phyloP scores from a whole-genome alignment of 2,329 filamentous ascomycete species.

The Eutypella sp. region DNA sequence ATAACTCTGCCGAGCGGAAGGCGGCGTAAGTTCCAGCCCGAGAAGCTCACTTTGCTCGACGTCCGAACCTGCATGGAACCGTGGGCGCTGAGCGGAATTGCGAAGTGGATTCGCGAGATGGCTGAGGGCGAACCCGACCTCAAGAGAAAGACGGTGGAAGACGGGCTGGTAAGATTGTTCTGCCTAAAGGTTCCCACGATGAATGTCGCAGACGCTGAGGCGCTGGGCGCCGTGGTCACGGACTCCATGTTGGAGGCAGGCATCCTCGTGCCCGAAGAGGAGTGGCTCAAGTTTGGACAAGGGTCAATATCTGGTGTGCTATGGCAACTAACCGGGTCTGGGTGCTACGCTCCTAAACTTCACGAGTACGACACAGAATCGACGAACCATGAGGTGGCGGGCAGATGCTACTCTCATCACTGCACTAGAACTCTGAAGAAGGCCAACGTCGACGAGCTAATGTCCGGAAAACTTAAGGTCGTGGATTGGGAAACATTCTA shows the following conservation, averaged over 20 bases:
- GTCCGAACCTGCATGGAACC: slow-evolving; percentile 83
- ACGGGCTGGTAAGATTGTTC: slow-evolving; percentile 84
- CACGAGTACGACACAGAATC: slow-evolving; percentile 54
- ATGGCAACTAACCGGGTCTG: slow-evolving; percentile 85
- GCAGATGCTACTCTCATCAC: slow-evolving; percentile 88
- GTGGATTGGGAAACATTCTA: slow-evolving; percentile 91
- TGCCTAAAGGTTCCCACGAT: slow-evolving; percentile 95
- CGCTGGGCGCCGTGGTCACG: slow-evolving; percentile 72
- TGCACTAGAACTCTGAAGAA: slow-evolving; percentile 94
- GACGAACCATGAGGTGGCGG: slow-evolving; percentile 48
- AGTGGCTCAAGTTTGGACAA: slow-evolving; percentile 91
- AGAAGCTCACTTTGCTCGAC: slow-evolving; percentile 75
- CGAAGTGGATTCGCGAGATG: slow-evolving; percentile 81
- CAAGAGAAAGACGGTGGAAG: slow-evolving; percentile 76
- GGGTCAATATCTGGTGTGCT: slow-evolving; percentile 82
- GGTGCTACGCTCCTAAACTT: slow-evolving; percentile 83
- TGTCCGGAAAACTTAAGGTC: slow-evolving; percentile 62
- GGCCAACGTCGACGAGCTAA: slow-evolving; percentile 75
- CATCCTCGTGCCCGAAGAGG: slow-evolving; percentile 81
- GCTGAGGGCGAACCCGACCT: slow-evolving; percentile 88
- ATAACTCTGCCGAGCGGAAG: slow-evolving; percentile 76
- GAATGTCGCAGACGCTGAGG: slow-evolving; percentile 96
- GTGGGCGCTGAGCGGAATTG: slow-evolving; percentile 87
- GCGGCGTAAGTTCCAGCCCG: slow-evolving; percentile 77
- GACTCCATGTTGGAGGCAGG: slow-evolving; percentile 73